Evolutionary conservation across 2,329 filamentous ascomycete species (phyloP).

Genomic region (Colletotrichum sp.): DNA sequence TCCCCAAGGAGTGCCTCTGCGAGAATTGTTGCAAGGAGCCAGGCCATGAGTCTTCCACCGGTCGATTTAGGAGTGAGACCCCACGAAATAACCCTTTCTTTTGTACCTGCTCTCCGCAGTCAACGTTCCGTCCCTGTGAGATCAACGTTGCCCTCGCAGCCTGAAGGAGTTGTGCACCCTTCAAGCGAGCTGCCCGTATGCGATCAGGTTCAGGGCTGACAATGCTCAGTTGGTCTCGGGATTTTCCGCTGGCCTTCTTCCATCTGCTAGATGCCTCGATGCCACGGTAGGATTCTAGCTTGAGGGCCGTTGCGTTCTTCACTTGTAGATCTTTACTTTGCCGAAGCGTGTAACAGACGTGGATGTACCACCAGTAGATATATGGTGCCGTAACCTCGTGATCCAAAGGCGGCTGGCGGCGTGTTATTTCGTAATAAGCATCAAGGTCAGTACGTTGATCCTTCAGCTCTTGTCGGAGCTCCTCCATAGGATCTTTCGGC

Average conservation of each 20-base stretch:
- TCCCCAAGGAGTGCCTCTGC: neutral
- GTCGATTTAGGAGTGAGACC: neutral
- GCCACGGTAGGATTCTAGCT: neutral
- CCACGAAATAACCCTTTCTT: neutral
- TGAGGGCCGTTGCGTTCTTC: neutral
- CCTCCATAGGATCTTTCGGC: neutral
- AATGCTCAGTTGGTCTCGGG: neutral
- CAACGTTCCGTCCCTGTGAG: neutral
- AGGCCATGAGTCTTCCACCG: neutral
- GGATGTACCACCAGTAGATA: neutral
- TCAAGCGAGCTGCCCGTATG: neutral
- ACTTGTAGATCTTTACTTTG: neutral
- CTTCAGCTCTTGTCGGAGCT: neutral
- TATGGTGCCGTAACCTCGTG: neutral
- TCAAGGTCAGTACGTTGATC: neutral
- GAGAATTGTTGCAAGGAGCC: neutral
- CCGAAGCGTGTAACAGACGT: neutral
- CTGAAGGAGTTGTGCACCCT: neutral
- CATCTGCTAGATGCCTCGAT: neutral
- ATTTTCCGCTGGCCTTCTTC: neutral
- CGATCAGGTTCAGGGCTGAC: neutral
- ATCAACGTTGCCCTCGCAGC: neutral
- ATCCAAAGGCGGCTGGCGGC: neutral
- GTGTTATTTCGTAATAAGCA: neutral
- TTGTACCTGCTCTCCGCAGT: neutral